Evolutionary conservation across 1,284 basidiomycete species (phyloP).

Genomic region (Ustilago nuda): DNA sequence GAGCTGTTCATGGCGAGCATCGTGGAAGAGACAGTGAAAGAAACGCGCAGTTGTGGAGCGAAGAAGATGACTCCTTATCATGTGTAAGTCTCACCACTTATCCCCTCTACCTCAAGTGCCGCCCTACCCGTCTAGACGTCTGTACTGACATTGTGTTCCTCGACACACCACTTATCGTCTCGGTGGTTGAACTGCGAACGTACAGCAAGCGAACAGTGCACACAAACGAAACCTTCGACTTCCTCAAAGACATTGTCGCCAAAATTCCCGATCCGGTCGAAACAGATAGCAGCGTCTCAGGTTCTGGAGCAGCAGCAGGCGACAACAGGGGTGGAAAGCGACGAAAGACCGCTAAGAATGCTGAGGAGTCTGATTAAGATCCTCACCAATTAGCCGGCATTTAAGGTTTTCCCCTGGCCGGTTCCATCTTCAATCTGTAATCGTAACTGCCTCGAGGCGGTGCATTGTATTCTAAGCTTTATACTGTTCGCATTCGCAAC

Average conservation of each 20-base stretch:
- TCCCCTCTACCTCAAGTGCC: background rate
- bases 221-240: constrained; percentile 89
- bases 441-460: background rate
- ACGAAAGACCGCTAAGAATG: constrained; percentile 46
- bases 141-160: constrained; percentile 4
- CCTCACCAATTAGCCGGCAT: background rate
- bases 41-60: constrained; percentile 82
- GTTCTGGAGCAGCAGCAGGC: constrained; percentile 15
- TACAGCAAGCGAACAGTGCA: constrained; percentile 91
- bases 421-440: background rate
- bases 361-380: constrained; percentile 33
- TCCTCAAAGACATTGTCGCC: constrained; percentile 93
- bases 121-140: background rate
- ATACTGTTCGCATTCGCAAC: background rate
- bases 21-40: constrained; percentile 84
- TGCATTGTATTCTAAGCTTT: background rate
- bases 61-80: constrained; percentile 95
- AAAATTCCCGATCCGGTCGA: constrained; percentile 84
- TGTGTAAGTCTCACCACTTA: constrained; percentile 76
- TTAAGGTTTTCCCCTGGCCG: too few species aligned
- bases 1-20: constrained; percentile 92
- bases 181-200: too few species aligned
- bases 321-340: constrained; percentile 52
- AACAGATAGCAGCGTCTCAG: constrained; percentile 21
- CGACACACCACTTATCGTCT: background rate